phyloP scores from a whole-genome alignment of 1,284 basidiomycete species.

The Puccinia coronata region DNA sequence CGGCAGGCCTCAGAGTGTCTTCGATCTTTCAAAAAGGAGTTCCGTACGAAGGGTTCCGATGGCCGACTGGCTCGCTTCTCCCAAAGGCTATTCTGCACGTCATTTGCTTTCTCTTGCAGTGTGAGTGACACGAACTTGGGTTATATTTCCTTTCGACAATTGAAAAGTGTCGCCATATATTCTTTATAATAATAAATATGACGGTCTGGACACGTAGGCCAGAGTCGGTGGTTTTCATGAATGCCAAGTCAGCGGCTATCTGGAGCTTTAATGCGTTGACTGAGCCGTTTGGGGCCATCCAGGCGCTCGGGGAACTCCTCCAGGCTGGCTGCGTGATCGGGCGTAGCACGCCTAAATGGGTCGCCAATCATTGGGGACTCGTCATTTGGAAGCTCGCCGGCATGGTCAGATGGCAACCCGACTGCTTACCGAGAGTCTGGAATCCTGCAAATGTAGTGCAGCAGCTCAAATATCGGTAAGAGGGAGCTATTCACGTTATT shows the following conservation, averaged over 20 bases:
- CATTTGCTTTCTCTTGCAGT: constrained; percentile 40
- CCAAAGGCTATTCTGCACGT: constrained; percentile 38
- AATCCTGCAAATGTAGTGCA: constrained; percentile 19
- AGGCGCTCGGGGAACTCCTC: constrained; percentile 33
- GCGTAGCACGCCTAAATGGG: constrained; percentile 30
- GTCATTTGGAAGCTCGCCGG: constrained; percentile 44
- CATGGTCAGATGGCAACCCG: constrained; percentile 38
- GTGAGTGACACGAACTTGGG: constrained; percentile 21
- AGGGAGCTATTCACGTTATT: not conserved
- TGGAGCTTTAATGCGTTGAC: constrained; percentile 41
- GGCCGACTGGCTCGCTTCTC: constrained; percentile 27
- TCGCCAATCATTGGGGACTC: constrained; percentile 40
- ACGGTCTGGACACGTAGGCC: constrained; percentile 19
- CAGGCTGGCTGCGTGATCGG: constrained; percentile 23
- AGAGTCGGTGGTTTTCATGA: constrained; percentile 48
- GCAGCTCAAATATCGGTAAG: constrained; percentile 47
- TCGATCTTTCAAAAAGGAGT: constrained; percentile 16
- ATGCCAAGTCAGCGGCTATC: constrained; percentile 31
- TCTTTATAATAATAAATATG: constrained; percentile 1
- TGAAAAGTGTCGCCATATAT: not conserved
- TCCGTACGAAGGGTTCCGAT: not conserved
- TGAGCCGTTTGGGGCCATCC: constrained; percentile 44
- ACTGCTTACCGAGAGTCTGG: constrained; percentile 31
- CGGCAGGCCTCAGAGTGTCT: constrained; percentile 1
- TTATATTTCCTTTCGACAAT: not conserved